Conservation (phyloP, 768 basidiomycete species). For the Pilatotrama ljubarskyi region DNA sequence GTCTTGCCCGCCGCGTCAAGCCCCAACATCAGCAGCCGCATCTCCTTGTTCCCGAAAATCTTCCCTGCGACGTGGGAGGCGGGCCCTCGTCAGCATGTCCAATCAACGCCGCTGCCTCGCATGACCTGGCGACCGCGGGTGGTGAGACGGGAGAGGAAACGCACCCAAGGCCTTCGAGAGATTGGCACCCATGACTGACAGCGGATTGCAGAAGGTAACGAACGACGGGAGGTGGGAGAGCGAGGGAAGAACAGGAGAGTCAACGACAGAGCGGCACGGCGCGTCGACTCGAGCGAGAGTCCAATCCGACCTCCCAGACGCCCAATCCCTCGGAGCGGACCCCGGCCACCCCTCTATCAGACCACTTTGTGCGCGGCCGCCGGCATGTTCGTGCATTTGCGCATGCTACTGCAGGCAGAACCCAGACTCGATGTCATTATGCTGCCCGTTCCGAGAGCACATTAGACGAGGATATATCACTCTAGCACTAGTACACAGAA, state of each 20-base stretch:
- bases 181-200: slow-evolving; percentile 75
- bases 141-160: slow-evolving; percentile 20
- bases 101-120: slow-evolving; percentile 1
- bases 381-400: too few species aligned
- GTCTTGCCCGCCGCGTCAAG: slow-evolving; percentile 98
- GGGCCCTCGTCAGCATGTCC: slow-evolving; percentile 3
- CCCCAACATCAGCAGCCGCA: slow-evolving; percentile 95
- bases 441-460: too few species aligned
- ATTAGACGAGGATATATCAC: slow-evolving; percentile 1
- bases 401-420: too few species aligned
- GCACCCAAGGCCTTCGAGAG: slow-evolving; percentile 81
- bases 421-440: too few species aligned
- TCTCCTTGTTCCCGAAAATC: slow-evolving; percentile 98
- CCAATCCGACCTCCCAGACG: neutral
- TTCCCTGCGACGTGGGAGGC: slow-evolving; percentile 54
- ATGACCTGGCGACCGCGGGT: neutral
- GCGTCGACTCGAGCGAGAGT: slow-evolving; percentile 1
- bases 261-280: slow-evolving; percentile 16
- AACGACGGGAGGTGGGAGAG: slow-evolving; percentile 49
- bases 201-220: slow-evolving; percentile 50
- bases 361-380: neutral
- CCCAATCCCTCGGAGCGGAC: slow-evolving; percentile 6
- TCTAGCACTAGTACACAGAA: slow-evolving; percentile 16
- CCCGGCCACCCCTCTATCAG: slow-evolving; percentile 2
- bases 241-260: slow-evolving; percentile 26